These are phyloP conservation scores for Musa schizocarpa DNA, from an alignment of 176 grass and related monocot genomes.

Conservation along the genomic window DNA sequence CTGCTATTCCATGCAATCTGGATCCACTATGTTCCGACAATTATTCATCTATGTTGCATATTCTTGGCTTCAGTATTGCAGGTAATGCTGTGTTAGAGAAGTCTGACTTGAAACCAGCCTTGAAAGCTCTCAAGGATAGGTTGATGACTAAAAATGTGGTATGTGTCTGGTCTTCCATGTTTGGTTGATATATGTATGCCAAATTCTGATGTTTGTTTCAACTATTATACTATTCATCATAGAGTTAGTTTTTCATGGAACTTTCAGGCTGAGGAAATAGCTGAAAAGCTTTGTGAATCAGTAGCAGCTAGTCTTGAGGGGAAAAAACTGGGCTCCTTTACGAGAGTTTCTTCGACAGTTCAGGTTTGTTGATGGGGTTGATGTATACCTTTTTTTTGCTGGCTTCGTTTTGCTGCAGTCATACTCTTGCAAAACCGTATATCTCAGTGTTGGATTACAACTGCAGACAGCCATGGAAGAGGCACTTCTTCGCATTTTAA, in stretches of 20 bases:
- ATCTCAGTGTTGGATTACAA: slow-evolving; percentile 2
- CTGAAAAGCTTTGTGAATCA: slow-evolving; percentile 90
- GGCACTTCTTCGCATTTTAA: slow-evolving; percentile 78
- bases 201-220: background rate
- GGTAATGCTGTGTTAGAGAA: slow-evolving; percentile 75
- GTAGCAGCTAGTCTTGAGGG: slow-evolving; percentile 87
- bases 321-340: slow-evolving; percentile 85
- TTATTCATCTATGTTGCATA: slow-evolving; percentile 8
- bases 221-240: background rate
- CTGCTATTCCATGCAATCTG: background rate
- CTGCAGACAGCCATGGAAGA: slow-evolving; percentile 93
- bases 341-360: slow-evolving; percentile 90
- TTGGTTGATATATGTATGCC: background rate
- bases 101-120: slow-evolving; percentile 61
- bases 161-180: slow-evolving; percentile 25
- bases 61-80: slow-evolving; percentile 54
- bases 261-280: slow-evolving; percentile 82
- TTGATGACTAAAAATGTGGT: slow-evolving; percentile 96
- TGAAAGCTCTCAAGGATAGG: slow-evolving; percentile 91
- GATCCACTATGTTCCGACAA: background rate
- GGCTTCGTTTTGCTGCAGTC: background rate
- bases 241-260: background rate
- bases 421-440: background rate
- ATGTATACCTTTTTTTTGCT: background rate
- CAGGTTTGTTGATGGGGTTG: slow-evolving; percentile 37